phyloP scores from a whole-genome alignment of 306 rosid genomes.

The Cyamopsis tetragonoloba region DNA sequence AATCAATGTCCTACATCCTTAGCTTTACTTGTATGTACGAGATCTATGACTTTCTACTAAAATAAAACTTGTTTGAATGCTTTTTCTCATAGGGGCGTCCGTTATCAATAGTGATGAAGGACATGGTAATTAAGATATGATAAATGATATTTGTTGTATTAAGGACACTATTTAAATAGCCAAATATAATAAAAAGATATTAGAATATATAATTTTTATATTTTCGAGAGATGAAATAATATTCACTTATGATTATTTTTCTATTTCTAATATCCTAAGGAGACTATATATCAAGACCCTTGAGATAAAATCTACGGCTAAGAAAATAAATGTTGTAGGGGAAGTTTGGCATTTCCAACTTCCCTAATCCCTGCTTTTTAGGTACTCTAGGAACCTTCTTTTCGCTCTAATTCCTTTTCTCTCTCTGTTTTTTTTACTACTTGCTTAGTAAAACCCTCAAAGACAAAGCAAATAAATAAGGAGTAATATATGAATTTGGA shows the following conservation, averaged over 20 bases:
- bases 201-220: no score
- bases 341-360: not conserved
- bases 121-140: not conserved
- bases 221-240: no score
- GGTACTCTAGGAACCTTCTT: constrained; percentile 19
- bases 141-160: no score
- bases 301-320: constrained; percentile 11
- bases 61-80: constrained; percentile 23
- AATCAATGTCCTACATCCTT: constrained; percentile 16
- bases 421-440: not conserved
- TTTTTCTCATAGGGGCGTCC: not conserved
- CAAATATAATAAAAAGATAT: no score
- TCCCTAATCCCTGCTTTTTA: constrained; percentile 3
- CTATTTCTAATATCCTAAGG: no score
- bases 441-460: not conserved
- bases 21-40: constrained; percentile 28
- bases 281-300: no score
- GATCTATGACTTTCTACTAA: constrained; percentile 5
- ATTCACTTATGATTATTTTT: no score
- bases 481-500: no score
- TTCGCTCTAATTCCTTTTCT: not conserved
- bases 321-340: not conserved
- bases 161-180: no score
- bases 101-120: not conserved
- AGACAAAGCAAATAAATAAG: not conserved